Conservation (phyloP, 306 rosid genomes). For the Abrus precatorius region DNA sequence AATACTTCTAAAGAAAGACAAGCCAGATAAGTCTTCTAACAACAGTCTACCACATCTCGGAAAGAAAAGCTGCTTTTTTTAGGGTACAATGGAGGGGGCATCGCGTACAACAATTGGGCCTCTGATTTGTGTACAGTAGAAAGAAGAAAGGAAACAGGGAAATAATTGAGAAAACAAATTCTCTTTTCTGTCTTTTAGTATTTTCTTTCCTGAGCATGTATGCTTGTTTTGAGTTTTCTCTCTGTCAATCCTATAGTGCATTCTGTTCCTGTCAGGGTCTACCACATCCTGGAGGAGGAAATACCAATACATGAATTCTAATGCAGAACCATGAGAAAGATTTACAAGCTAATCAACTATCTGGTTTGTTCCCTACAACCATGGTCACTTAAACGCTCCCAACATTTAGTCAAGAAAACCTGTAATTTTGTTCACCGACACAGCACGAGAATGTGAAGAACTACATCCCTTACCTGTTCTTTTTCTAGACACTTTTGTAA, state of each 20-base stretch:
- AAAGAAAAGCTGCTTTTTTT: too few relatives aligned
- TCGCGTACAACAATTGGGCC: too few relatives aligned
- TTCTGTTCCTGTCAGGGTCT: background rate
- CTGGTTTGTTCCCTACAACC: background rate
- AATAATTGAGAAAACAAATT: too few relatives aligned
- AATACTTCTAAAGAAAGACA: slow-evolving; percentile 2
- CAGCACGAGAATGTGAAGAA: background rate
- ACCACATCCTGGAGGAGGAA: background rate
- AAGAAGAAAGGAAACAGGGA: too few relatives aligned
- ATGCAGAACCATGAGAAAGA: background rate
- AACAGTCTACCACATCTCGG: background rate
- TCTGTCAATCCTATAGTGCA: too few relatives aligned
- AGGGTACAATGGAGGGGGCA: too few relatives aligned
- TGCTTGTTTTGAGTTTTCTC: too few relatives aligned
- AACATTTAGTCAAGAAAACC: background rate
- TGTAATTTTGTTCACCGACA: background rate
- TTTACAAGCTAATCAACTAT: background rate
- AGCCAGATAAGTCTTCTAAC: background rate
- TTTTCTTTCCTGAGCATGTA: too few relatives aligned
- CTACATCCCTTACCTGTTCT: background rate
- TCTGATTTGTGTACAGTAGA: too few relatives aligned
- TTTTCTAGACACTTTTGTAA: background rate
- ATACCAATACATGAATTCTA: background rate
- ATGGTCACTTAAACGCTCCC: background rate
- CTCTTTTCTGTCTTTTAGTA: too few relatives aligned